Conservation (phyloP, 2,329 filamentous ascomycete genomes). For the Paecilomyces variotii region DNA sequence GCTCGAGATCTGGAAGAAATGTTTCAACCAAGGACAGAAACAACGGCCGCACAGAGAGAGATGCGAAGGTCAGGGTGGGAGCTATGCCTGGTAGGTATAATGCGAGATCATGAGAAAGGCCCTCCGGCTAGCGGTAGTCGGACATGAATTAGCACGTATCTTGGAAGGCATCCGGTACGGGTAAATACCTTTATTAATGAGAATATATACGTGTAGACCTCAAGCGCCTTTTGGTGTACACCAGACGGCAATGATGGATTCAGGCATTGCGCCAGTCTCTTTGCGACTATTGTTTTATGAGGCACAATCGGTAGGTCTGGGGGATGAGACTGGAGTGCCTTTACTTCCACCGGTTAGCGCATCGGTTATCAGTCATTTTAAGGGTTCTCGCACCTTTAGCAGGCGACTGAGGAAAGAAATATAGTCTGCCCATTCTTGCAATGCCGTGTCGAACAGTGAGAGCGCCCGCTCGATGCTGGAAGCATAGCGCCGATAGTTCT, state of each 20-base stretch:
- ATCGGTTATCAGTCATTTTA: neutral
- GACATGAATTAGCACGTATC: conserved; percentile 7
- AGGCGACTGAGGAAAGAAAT: conserved; percentile 92
- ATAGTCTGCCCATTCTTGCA: conserved; percentile 99
- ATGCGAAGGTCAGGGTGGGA: conserved; percentile 87
- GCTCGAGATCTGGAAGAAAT: conserved; percentile 65
- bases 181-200: conserved; percentile 62
- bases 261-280: conserved; percentile 88
- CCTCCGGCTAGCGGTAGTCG: conserved; percentile 47
- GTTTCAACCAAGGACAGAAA: conserved; percentile 79
- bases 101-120: conserved; percentile 70
- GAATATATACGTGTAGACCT: conserved; percentile 89
- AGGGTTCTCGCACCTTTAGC: conserved; percentile 58
- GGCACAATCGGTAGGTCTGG: conserved; percentile 65
- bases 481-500: conserved; percentile 78
- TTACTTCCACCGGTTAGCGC: neutral
- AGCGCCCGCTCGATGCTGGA: conserved; percentile 79
- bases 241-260: conserved; percentile 89
- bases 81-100: conserved; percentile 86
- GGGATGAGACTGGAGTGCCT: conserved; percentile 85
- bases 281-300: conserved; percentile 73
- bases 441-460: conserved; percentile 78
- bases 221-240: conserved; percentile 93
- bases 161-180: neutral
- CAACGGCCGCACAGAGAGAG: conserved; percentile 76